phyloP scores from a whole-genome alignment of 2,329 filamentous ascomycete genomes.

The Colletotrichum caudatum region DNA sequence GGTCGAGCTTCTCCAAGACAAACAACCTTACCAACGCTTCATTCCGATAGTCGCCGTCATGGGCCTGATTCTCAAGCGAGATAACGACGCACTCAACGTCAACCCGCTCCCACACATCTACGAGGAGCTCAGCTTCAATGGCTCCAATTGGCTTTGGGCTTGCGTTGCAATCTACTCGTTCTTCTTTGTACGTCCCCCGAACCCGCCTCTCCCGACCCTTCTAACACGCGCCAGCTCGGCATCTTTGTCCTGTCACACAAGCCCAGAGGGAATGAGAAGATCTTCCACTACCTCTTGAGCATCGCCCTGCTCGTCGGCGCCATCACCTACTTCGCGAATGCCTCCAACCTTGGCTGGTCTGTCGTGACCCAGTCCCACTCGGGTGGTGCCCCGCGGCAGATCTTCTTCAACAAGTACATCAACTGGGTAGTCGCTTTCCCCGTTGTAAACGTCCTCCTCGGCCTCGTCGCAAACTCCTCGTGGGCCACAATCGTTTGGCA shows the following conservation, averaged over 20 bases:
- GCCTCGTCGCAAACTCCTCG: slow-evolving; percentile 64
- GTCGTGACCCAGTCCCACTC: slow-evolving; percentile 53
- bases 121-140: slow-evolving; percentile 56
- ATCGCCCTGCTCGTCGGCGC: slow-evolving; percentile 62
- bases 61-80: slow-evolving; percentile 49
- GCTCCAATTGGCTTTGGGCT: slow-evolving; percentile 68
- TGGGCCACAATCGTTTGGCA: slow-evolving; percentile 68
- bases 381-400: slow-evolving; percentile 56
- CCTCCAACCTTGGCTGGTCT: slow-evolving; percentile 62
- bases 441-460: slow-evolving; percentile 58
- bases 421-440: slow-evolving; percentile 67
- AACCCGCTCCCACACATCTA: slow-evolving; percentile 59
- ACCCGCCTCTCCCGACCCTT: slow-evolving; percentile 20
- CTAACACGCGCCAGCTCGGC: slow-evolving; percentile 50
- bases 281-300: slow-evolving; percentile 69
- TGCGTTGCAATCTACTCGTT: slow-evolving; percentile 63
- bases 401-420: slow-evolving; percentile 69
- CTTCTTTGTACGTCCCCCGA: slow-evolving; percentile 55
- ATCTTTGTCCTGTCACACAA: slow-evolving; percentile 56
- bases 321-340: slow-evolving; percentile 65
- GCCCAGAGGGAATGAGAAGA: slow-evolving; percentile 60
- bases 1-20: background rate
- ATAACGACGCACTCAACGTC: slow-evolving; percentile 60
- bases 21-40: background rate
- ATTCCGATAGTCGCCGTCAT: slow-evolving; percentile 45